Percentiles rank a stretch among this genome's conserved stretches.
Evolutionary conservation across 2,329 filamentous ascomycete species (phyloP).

Genomic region (Epichloe sp.): DNA sequence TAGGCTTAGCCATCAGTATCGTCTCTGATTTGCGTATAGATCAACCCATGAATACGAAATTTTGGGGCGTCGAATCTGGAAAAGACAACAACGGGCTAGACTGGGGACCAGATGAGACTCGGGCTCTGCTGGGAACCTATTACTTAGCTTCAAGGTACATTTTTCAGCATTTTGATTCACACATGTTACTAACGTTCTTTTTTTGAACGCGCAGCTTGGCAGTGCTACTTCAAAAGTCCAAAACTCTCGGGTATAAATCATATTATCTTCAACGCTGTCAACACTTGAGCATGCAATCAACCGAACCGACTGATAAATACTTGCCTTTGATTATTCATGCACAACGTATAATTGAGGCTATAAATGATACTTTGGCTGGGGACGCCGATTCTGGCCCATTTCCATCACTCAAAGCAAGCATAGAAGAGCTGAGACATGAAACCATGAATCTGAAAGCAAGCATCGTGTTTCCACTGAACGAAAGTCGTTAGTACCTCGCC

Average conservation of each 20-base stretch:
- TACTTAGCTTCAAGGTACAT: slow-evolving; percentile 19
- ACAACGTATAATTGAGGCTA: slow-evolving; percentile 18
- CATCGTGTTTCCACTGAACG: slow-evolving; percentile 15
- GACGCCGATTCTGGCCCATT: slow-evolving; percentile 4
- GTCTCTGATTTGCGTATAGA: slow-evolving; percentile 19
- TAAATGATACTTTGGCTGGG: slow-evolving; percentile 14
- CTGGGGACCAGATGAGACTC: slow-evolving; percentile 15
- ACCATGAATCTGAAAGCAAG: slow-evolving; percentile 12
- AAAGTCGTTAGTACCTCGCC: slow-evolving; percentile 13
- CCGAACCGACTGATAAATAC: slow-evolving; percentile 14
- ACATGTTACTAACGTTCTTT: not conserved
- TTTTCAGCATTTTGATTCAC: not conserved
- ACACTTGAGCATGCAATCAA: slow-evolving; percentile 6
- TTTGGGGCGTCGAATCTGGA: slow-evolving; percentile 16
- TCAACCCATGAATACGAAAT: slow-evolving; percentile 13
- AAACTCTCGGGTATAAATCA: slow-evolving; percentile 13
- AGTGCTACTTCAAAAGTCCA: slow-evolving; percentile 19
- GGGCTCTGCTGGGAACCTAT: slow-evolving; percentile 18
- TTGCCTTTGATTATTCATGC: slow-evolving; percentile 17
- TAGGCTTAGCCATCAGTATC: slow-evolving; percentile 19
- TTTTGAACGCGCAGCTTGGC: slow-evolving; percentile 10
- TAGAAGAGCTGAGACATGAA: slow-evolving; percentile 9
- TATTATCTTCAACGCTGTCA: slow-evolving; percentile 17
- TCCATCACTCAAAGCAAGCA: slow-evolving; percentile 8
- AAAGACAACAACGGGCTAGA: slow-evolving; percentile 7